A percentile compares a stretch with the other conserved stretches of the same genome.
Evolutionary conservation across 495 filamentous ascomycete genomes (phyloP).

Genomic region (Penicillium pancosmium): DNA sequence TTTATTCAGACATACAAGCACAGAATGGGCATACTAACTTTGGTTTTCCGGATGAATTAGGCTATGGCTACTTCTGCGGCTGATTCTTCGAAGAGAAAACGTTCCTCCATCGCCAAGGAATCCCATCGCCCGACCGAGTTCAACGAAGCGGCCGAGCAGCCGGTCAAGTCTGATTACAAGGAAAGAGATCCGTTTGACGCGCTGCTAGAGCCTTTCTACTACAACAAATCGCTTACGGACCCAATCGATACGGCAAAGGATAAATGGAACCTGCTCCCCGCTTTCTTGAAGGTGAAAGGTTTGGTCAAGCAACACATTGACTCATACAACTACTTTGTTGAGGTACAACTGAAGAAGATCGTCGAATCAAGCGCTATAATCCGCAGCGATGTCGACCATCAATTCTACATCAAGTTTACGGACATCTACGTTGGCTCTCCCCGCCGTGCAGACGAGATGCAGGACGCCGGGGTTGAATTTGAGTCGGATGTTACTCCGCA

Average conservation of each 20-base stretch:
- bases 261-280: constrained; percentile 95
- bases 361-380: constrained; percentile 84
- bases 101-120: constrained; percentile 21
- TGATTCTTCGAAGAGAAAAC: constrained; percentile 19
- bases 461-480: constrained; percentile 57
- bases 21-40: constrained; percentile 9
- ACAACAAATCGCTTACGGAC: constrained; percentile 89
- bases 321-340: constrained; percentile 96
- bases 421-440: constrained; percentile 84
- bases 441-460: constrained; percentile 68
- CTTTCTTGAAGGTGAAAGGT: constrained; percentile 96
- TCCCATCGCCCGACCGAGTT: constrained; percentile 14
- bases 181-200: constrained; percentile 70
- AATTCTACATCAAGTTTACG: constrained; percentile 85
- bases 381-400: constrained; percentile 82
- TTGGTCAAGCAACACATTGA: constrained; percentile 97
- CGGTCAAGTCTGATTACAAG: constrained; percentile 31
- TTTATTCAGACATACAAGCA: constrained; percentile 8
- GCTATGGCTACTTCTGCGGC: constrained; percentile 10
- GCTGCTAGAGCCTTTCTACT: constrained; percentile 92
- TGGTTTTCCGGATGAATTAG: neutral
- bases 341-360: constrained; percentile 94
- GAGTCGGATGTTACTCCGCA: constrained; percentile 73
- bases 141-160: constrained; percentile 2
- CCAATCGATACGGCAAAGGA: constrained; percentile 91